These are phyloP conservation scores for Tuber borchii DNA, from an alignment of 495 filamentous ascomycete genomes.

Conservation along the genomic window DNA sequence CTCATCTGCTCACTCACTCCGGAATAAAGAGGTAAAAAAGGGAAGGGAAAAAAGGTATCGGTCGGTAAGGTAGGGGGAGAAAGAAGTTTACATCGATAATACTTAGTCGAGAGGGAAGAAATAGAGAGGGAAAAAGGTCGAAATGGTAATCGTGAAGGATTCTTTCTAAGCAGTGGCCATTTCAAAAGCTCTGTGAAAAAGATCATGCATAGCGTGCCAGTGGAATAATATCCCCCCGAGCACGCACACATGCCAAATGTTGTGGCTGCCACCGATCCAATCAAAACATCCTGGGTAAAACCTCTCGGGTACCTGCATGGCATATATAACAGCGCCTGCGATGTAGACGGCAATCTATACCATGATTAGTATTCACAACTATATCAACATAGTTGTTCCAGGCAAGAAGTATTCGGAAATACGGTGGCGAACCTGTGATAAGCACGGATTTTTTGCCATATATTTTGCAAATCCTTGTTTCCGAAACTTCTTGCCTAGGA, in stretches of 20 bases:
- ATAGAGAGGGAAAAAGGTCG: background rate
- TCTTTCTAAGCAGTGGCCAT: constrained; percentile 47
- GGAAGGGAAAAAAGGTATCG: background rate
- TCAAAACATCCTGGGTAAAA: constrained; percentile 91
- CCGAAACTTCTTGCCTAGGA: too few species aligned
- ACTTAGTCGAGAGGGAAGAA: background rate
- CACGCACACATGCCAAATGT: constrained; percentile 95
- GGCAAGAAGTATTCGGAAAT: background rate
- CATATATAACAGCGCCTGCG: constrained; percentile 76
- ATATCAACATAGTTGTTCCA: constrained; percentile 9
- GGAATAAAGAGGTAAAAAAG: background rate
- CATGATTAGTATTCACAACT: constrained; percentile 6
- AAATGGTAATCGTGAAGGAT: background rate
- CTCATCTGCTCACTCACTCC: background rate
- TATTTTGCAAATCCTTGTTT: too few species aligned
- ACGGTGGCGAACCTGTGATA: too few species aligned
- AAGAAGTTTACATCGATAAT: background rate
- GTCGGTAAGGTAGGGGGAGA: background rate
- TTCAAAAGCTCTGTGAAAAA: constrained; percentile 79
- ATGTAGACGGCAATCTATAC: constrained; percentile 66
- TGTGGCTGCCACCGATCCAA: constrained; percentile 89
- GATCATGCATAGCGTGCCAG: constrained; percentile 90
- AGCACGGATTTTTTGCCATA: too few species aligned
- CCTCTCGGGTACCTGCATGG: constrained; percentile 86
- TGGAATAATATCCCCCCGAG: constrained; percentile 95